Percentiles rank a stretch among this genome's conserved stretches.
Evolutionary conservation across 1,139 yeast genomes (phyloP).

Genomic region (Kazachstania sp.): DNA sequence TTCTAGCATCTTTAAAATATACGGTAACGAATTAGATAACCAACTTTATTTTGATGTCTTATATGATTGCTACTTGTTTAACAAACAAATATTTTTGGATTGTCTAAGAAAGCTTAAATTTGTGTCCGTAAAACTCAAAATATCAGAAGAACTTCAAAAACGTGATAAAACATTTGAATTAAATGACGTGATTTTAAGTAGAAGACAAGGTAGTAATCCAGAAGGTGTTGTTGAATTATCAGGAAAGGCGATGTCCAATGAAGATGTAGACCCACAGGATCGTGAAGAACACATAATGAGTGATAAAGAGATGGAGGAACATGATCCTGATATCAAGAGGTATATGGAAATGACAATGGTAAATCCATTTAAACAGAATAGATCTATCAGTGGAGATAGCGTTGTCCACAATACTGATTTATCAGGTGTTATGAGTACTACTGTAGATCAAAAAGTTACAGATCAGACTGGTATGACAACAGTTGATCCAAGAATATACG

Average conservation of each 20-base stretch:
- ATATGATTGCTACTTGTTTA: conserved; percentile 11
- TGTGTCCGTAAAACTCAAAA: conserved; percentile 23
- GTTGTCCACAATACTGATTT: conserved; percentile 14
- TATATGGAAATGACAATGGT: conserved; percentile 36
- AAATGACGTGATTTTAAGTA: conserved; percentile 7
- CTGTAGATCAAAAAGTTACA: not conserved
- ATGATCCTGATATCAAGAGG: conserved; percentile 16
- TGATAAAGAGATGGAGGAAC: conserved; percentile 7
- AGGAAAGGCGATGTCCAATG: not conserved
- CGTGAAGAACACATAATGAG: not conserved
- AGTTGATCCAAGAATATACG: conserved; percentile 22
- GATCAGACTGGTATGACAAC: not conserved
- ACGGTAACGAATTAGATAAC: conserved; percentile 27
- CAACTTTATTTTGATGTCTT: conserved; percentile 18
- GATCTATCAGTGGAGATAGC: conserved; percentile 16
- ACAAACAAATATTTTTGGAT: conserved; percentile 12
- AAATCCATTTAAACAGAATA: conserved; percentile 30
- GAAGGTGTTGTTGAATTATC: conserved; percentile 5
- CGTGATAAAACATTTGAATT: conserved; percentile 16
- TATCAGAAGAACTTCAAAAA: conserved; percentile 22
- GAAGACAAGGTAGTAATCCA: conserved; percentile 4
- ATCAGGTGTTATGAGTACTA: not conserved
- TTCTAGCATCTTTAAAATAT: conserved; percentile 10
- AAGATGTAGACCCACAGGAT: conserved; percentile 5
- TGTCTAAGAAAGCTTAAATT: conserved; percentile 14